A percentile compares a stretch with the other conserved stretches of the same genome.
Evolutionary conservation across 2,329 filamentous ascomycete genomes (phyloP).

Genomic region (Dactylellina leptospora): DNA sequence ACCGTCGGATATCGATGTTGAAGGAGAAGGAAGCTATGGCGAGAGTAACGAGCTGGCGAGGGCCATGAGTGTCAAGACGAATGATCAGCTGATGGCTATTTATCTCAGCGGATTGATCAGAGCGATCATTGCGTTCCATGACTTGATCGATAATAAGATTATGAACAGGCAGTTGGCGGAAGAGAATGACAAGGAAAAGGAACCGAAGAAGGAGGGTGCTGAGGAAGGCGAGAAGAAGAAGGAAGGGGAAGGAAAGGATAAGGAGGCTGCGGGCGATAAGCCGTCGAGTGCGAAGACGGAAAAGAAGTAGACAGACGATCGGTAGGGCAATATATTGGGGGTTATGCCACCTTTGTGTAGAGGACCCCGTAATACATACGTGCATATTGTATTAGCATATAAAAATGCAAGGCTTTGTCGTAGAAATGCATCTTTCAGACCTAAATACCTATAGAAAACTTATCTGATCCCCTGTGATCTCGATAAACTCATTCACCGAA

Average conservation of each 20-base stretch:
- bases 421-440: too few relatives aligned
- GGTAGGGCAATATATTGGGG: too few relatives aligned
- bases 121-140: constrained; percentile 98
- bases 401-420: too few relatives aligned
- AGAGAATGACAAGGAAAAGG: constrained; percentile 82
- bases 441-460: too few relatives aligned
- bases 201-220: constrained; percentile 65
- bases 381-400: neutral
- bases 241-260: constrained; percentile 61
- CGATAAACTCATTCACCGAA: too few relatives aligned
- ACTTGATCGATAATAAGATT: constrained; percentile 99
- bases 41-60: constrained; percentile 88
- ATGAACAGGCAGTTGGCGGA: constrained; percentile 98
- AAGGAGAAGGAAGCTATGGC: constrained; percentile 65
- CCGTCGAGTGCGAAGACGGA: constrained; percentile 68
- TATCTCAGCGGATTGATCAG: constrained; percentile 96
- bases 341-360: constrained; percentile 4
- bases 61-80: constrained; percentile 98
- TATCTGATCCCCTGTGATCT: too few relatives aligned
- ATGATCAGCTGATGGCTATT: constrained; percentile 98
- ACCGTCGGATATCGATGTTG: constrained; percentile 69
- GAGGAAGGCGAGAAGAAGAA: constrained; percentile 73
- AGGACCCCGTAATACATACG: neutral
- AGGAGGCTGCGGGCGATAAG: constrained; percentile 62
- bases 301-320: constrained; percentile 62